These are phyloP conservation scores for Gliomastix tumulicola DNA, from an alignment of 2,329 filamentous ascomycete species.

Conservation along the genomic window DNA sequence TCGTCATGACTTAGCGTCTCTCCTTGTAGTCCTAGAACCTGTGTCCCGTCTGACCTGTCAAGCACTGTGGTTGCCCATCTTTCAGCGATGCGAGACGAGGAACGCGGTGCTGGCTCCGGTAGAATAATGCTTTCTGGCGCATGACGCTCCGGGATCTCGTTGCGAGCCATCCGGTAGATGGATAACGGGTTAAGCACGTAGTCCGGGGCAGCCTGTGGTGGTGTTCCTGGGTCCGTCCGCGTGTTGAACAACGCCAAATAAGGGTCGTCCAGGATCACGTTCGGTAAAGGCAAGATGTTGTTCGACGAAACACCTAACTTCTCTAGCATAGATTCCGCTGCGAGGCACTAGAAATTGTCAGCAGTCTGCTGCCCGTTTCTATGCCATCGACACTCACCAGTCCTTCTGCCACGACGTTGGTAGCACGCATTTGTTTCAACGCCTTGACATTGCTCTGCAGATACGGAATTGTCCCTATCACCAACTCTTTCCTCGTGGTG, in stretches of 20 bases:
- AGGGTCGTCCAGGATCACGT: constrained; percentile 5
- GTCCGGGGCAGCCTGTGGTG: constrained; percentile 4
- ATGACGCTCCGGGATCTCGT: constrained; percentile 4
- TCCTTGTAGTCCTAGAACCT: too few relatives aligned
- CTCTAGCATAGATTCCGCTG: constrained; percentile 7
- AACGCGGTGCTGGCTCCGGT: too few relatives aligned
- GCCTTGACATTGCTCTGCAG: constrained; percentile 9
- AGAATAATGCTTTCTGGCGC: neutral
- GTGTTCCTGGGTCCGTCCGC: neutral
- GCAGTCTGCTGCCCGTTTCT: too few relatives aligned
- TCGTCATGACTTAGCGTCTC: too few relatives aligned
- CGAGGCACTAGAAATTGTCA: too few relatives aligned
- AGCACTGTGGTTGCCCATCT: too few relatives aligned
- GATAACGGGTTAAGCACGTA: constrained; percentile 4
- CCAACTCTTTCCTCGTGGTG: constrained; percentile 6
- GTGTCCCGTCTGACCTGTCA: too few relatives aligned
- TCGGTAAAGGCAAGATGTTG: constrained; percentile 6
- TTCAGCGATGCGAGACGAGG: too few relatives aligned
- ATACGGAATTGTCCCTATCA: constrained; percentile 7
- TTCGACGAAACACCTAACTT: constrained; percentile 7
- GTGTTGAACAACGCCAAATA: constrained; percentile 1
- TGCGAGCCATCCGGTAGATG: constrained; percentile 6
- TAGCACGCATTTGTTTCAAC: constrained; percentile 6
- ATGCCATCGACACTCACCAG: constrained; percentile 9
- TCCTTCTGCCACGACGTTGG: constrained; percentile 7